phyloP scores from a whole-genome alignment of 371 early-diverging fungal genomes.

The Mucor velutinosus region DNA sequence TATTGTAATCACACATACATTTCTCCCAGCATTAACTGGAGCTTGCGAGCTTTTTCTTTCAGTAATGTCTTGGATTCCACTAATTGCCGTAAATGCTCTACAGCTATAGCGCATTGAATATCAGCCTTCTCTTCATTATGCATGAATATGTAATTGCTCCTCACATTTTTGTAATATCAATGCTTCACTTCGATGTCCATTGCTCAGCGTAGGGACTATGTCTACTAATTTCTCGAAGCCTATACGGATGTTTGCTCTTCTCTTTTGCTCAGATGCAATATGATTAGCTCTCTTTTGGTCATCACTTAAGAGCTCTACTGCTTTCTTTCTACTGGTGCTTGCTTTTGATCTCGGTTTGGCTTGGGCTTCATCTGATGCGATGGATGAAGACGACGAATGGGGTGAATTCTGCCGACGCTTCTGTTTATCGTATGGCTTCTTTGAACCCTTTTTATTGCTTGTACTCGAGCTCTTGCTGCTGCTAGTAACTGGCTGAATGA shows the following conservation, averaged over 20 bases:
- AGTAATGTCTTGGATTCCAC: conserved; percentile 20
- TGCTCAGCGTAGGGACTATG: conserved; percentile 74
- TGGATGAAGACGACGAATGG: conserved; percentile 5
- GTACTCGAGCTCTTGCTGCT: not conserved
- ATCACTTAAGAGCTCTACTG: conserved; percentile 75
- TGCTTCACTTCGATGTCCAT: conserved; percentile 57
- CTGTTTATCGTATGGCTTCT: not conserved
- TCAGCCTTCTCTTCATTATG: not conserved
- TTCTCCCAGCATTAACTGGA: conserved; percentile 24
- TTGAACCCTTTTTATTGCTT: not conserved
- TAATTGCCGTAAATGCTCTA: conserved; percentile 22
- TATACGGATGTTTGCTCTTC: conserved; percentile 78
- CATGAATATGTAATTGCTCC: not conserved
- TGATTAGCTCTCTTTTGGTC: conserved; percentile 91
- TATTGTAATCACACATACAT: conserved; percentile 14
- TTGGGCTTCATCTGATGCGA: not conserved
- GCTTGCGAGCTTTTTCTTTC: conserved; percentile 21
- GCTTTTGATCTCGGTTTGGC: not conserved
- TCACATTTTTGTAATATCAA: conserved; percentile 35
- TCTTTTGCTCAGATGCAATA: conserved; percentile 88
- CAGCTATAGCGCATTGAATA: conserved; percentile 8
- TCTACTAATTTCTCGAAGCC: conserved; percentile 81
- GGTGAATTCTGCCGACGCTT: conserved; percentile 2
- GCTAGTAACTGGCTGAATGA: not conserved
- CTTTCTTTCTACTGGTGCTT: conserved; percentile 16